phyloP scores from a whole-genome alignment of 768 basidiomycete genomes.

The Leucogyrophana mollusca region DNA sequence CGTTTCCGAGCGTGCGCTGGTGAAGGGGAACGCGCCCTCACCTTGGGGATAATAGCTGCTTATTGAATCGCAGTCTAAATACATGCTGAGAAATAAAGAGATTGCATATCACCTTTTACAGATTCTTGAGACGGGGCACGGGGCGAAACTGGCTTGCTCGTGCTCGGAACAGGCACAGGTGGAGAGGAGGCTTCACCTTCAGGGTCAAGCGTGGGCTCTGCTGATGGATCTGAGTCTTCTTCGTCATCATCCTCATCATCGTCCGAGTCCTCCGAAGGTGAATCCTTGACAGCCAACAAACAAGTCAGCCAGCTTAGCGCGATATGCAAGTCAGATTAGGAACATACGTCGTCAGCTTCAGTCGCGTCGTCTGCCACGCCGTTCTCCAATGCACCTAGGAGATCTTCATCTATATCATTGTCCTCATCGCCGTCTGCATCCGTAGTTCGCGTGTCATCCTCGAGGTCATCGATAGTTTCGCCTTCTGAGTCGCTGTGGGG shows the following conservation, averaged over 20 bases:
- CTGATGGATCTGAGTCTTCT: constrained; percentile 41
- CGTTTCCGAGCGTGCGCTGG: constrained; percentile 55
- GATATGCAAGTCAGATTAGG: too few relatives aligned
- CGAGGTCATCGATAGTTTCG: constrained; percentile 57
- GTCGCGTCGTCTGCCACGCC: constrained; percentile 58
- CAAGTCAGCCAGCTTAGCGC: constrained; percentile 7
- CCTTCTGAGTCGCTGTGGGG: constrained; percentile 62
- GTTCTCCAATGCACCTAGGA: constrained; percentile 56
- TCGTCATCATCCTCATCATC: constrained; percentile 58
- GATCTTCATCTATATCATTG: constrained; percentile 57
- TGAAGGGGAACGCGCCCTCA: constrained; percentile 45
- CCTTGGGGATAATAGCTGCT: constrained; percentile 18
- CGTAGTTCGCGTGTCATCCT: constrained; percentile 43
- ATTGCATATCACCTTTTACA: constrained; percentile 28
- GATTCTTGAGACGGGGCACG: constrained; percentile 29
- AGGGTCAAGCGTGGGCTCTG: constrained; percentile 27
- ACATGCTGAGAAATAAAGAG: background rate
- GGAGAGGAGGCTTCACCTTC: constrained; percentile 27
- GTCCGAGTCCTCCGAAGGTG: constrained; percentile 59
- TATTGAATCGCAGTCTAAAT: constrained; percentile 18
- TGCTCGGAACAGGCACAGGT: constrained; percentile 22
- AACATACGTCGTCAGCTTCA: constrained; percentile 70
- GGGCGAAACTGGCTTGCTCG: constrained; percentile 21
- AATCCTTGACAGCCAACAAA: constrained; percentile 40
- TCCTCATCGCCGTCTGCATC: constrained; percentile 48